Base-by-base conservation (phyloP, 2,329 filamentous ascomycete genomes). In the Atkinsonella texensis region DNA sequence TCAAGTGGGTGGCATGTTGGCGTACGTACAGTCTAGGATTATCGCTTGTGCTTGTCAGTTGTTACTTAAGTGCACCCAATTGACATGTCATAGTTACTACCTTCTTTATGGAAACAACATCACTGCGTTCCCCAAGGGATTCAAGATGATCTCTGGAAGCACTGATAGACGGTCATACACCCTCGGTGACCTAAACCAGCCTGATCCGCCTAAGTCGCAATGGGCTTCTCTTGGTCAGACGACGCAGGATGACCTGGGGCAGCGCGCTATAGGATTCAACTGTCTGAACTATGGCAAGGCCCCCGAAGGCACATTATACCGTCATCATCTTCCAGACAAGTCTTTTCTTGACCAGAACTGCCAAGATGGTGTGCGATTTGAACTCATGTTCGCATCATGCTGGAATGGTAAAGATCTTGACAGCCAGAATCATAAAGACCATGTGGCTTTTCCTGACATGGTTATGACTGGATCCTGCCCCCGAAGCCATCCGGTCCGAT, bases 231-330 rank as follows among this genome's bases (percentile, higher is more conserved):
- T 81, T 5, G 79, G 84, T 54, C 77, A 79, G 60, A 85, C 83
- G 11, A 68, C 63, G 46, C 89, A 95, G 71, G 66, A 69, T 15
- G 79, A 83, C 49, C 77, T 96, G 39, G 72, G 71, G 48, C 85
- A 95, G 72, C 89, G 90, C 55, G 88, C 90, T 10, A 60, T 96
- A 31, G 91, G 93, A 3, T 95, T 95, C 79, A 97, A 97, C 75
- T 97, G 93, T 69, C 71, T 98, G 54, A 84, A 97, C 78, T 96
- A 96, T 64, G 61, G 60, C 33, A 72, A 68, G 23, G 60, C 67
- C 0, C 73, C 85, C 2, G 89, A 95, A 66, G 76, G 77, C 1
- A 85, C 89, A 13, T 76, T 95, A 38, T 85, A 81, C 67, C 88
- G 90, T 57, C 90, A 95, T 67, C 83, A 80, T 64, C 62, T 96